Evolutionary conservation across 2,329 filamentous ascomycete species (phyloP).

Genomic region (Dactylellina leptospora): DNA sequence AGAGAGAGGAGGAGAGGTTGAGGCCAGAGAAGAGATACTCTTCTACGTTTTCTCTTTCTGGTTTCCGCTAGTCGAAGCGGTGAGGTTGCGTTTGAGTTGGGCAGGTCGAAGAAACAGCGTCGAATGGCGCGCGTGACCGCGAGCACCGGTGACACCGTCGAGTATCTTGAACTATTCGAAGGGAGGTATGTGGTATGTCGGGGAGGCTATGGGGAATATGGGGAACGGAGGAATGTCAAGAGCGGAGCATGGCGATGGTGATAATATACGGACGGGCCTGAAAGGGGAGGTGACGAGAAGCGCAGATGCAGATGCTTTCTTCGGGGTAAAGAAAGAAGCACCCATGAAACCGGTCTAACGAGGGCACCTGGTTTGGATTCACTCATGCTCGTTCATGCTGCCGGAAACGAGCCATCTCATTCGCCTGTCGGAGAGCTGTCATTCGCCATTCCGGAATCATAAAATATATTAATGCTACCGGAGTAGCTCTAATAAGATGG

Average conservation of each 20-base stretch:
- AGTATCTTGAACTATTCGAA: no score
- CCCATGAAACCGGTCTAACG: constrained; percentile 19
- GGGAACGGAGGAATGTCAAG: neutral
- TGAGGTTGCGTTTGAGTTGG: constrained; percentile 5
- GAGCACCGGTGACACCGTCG: no score
- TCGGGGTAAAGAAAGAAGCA: no score
- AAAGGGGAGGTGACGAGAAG: constrained; percentile 29
- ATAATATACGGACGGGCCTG: constrained; percentile 2
- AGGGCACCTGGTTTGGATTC: neutral
- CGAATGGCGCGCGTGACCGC: no score
- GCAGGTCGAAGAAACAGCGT: neutral
- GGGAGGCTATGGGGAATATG: neutral
- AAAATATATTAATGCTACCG: constrained; percentile 2
- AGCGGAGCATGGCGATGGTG: neutral
- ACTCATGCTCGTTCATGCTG: neutral
- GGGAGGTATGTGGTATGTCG: no score
- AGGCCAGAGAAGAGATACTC: neutral
- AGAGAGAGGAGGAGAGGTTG: constrained; percentile 4
- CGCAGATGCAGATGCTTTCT: no score
- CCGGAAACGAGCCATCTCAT: neutral
- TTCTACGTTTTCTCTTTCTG: constrained; percentile 1
- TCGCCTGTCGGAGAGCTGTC: constrained; percentile 1
- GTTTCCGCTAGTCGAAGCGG: constrained; percentile 12
- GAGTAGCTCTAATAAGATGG: neutral
- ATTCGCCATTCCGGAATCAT: neutral